Evolutionary conservation across 495 filamentous ascomycete species (phyloP).

Genomic region (Aspergillus hancockii): DNA sequence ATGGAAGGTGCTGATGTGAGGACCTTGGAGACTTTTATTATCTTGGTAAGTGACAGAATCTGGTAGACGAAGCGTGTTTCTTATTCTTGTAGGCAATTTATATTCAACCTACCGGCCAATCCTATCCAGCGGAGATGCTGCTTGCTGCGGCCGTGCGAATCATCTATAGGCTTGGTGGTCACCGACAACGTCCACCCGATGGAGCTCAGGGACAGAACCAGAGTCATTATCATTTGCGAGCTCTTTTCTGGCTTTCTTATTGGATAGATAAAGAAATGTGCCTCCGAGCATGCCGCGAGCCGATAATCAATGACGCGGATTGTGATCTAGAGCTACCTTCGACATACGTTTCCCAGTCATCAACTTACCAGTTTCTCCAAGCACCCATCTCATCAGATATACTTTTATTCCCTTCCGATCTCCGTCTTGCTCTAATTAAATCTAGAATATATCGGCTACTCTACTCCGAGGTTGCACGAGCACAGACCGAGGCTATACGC

Average conservation of each 20-base stretch:
- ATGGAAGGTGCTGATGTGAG: constrained; percentile 25
- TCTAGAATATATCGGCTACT: constrained; percentile 29
- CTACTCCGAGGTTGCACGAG: constrained; percentile 20
- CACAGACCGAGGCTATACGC: constrained; percentile 21
- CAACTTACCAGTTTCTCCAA: constrained; percentile 25
- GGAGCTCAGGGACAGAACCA: constrained; percentile 6
- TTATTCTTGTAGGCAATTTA: constrained; percentile 19
- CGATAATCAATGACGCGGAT: constrained; percentile 29
- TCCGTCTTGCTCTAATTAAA: constrained; percentile 31
- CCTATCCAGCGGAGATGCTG: constrained; percentile 23
- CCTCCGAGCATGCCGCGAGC: constrained; percentile 28
- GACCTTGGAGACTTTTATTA: constrained; percentile 26
- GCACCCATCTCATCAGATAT: constrained; percentile 23
- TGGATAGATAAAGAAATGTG: constrained; percentile 35
- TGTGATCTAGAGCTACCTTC: constrained; percentile 34
- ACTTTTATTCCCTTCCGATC: constrained; percentile 32
- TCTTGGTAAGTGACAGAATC: constrained; percentile 21
- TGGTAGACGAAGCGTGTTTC: neutral
- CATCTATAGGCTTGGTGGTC: constrained; percentile 24
- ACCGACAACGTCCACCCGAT: constrained; percentile 10
- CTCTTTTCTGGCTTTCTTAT: constrained; percentile 41
- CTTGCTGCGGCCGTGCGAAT: constrained; percentile 25
- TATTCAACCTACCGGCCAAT: constrained; percentile 25
- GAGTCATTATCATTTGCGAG: constrained; percentile 27
- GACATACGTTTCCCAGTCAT: constrained; percentile 22